phyloP scores from a whole-genome alignment of 805 yeast genomes.

The Teunomyces pallodes region DNA sequence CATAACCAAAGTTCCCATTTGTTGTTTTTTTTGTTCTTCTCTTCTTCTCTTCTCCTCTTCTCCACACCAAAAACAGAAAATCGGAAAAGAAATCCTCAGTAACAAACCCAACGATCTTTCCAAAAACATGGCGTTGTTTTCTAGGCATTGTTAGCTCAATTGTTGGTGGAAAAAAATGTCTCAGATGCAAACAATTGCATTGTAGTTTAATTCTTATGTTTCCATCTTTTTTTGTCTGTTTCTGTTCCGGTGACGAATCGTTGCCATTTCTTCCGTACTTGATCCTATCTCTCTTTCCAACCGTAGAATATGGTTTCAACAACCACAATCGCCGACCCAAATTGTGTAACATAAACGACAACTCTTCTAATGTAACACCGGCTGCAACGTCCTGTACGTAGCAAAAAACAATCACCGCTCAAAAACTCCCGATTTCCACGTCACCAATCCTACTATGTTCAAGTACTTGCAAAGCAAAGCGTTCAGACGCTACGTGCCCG shows the following conservation, averaged over 20 bases:
- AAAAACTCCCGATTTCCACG: neutral
- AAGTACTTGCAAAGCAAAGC: conserved; percentile 8
- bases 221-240: too few species aligned
- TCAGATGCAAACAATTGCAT: too few species aligned
- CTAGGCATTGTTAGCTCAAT: too few species aligned
- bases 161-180: too few species aligned
- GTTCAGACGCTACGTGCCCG: conserved; percentile 14
- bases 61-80: too few species aligned
- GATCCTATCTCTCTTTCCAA: neutral
- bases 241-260: too few species aligned
- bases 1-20: neutral
- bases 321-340: neutral
- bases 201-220: too few species aligned
- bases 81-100: too few species aligned
- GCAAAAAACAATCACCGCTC: neutral
- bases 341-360: neutral
- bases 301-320: neutral
- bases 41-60: too few species aligned
- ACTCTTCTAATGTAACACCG: neutral
- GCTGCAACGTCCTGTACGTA: neutral
- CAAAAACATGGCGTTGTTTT: too few species aligned
- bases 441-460: neutral
- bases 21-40: neutral
- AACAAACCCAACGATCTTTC: too few species aligned
- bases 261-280: too few species aligned